Conservation (phyloP, 1,139 yeast species). For the Kazachstania sp. region DNA sequence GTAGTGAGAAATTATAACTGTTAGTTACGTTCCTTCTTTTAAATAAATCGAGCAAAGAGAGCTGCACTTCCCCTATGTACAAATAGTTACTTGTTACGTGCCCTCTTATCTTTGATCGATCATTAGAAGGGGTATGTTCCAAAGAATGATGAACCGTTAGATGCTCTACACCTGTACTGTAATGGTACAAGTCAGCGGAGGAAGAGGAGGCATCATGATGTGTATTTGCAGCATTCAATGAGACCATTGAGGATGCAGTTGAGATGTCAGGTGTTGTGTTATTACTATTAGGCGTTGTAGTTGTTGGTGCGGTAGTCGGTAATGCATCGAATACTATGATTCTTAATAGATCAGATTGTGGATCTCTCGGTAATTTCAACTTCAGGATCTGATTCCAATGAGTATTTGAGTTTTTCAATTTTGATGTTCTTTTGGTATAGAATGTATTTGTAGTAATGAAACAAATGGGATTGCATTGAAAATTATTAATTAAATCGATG, state of each 20-base stretch:
- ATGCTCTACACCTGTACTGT: slow-evolving; percentile 1
- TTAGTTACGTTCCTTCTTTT: slow-evolving; percentile 12
- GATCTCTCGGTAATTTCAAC: slow-evolving; percentile 22
- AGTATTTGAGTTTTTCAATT: slow-evolving; percentile 17
- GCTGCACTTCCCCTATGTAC: slow-evolving; percentile 27
- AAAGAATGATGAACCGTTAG: not conserved
- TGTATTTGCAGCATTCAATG: not conserved
- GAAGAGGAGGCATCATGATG: not conserved
- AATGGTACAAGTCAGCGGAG: not conserved
- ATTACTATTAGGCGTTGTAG: not conserved
- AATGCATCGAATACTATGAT: slow-evolving; percentile 26
- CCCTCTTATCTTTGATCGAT: not conserved
- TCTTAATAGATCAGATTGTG: slow-evolving; percentile 23
- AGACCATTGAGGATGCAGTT: not conserved
- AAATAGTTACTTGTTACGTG: slow-evolving; percentile 12
- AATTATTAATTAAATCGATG: slow-evolving; percentile 19
- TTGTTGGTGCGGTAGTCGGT: slow-evolving; percentile 2
- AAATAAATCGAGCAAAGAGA: slow-evolving; percentile 25
- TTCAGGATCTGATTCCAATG: slow-evolving; percentile 25
- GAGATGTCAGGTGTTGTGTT: not conserved
- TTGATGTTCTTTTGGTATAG: slow-evolving; percentile 19
- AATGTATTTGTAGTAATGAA: slow-evolving; percentile 23
- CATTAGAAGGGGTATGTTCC: not conserved
- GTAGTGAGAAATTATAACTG: slow-evolving; percentile 15
- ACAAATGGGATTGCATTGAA: slow-evolving; percentile 27